Evolutionary conservation across 495 filamentous ascomycete genomes (phyloP).

Genomic region (Neurospora sp.): DNA sequence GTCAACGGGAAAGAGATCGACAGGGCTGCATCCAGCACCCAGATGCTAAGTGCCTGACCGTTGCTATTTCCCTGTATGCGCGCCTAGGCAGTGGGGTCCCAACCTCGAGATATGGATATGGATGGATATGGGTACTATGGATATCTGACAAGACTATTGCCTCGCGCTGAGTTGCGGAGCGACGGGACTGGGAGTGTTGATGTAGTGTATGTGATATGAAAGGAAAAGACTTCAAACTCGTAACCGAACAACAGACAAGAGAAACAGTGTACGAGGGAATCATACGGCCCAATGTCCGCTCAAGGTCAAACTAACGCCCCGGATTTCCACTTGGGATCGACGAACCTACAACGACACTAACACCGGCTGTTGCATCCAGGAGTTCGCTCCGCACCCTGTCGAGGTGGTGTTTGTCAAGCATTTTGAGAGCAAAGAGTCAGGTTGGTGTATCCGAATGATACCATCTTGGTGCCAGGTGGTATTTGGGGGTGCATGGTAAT

Average conservation of each 20-base stretch:
- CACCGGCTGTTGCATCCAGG: background rate
- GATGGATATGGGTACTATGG: background rate
- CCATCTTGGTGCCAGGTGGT: background rate
- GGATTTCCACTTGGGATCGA: conserved; percentile 1
- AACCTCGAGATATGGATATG: background rate
- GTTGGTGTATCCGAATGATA: background rate
- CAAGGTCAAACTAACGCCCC: background rate
- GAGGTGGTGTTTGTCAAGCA: background rate
- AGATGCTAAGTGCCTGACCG: background rate
- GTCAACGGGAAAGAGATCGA: background rate
- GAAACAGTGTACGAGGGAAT: background rate
- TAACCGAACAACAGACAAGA: background rate
- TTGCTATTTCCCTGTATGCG: background rate
- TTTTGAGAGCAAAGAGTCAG: background rate
- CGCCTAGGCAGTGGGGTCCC: background rate
- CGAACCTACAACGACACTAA: background rate
- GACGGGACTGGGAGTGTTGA: background rate
- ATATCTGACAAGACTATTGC: background rate
- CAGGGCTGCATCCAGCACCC: background rate
- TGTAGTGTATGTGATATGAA: background rate
- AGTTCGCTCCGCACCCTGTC: background rate
- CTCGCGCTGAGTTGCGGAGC: background rate
- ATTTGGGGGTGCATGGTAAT: background rate
- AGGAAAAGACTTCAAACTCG: background rate
- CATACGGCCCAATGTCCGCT: background rate